Percentiles rank a stretch among this genome's conserved stretches.
Conservation (phyloP, 345 rosid species). For the Brassica carinata region DNA sequence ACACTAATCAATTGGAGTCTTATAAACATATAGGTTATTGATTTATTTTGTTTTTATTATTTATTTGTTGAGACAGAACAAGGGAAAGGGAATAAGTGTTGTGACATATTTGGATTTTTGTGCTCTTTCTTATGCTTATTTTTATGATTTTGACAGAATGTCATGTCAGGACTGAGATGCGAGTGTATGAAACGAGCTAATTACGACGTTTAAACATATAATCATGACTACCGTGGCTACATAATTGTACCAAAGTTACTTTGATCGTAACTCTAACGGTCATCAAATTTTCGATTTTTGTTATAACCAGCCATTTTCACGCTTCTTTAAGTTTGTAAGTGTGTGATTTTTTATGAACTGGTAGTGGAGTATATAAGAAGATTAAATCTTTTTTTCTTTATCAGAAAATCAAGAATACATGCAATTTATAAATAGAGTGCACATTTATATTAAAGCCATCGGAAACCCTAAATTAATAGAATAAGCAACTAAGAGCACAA, state of each 20-base stretch:
- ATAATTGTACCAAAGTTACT: constrained; percentile 3
- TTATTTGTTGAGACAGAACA: constrained; percentile 38
- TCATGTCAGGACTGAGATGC: constrained; percentile 56
- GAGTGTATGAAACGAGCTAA: constrained; percentile 51
- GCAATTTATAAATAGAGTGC: neutral
- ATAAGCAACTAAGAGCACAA: neutral
- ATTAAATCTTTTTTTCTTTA: neutral
- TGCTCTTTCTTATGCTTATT: constrained; percentile 40
- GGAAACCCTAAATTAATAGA: neutral
- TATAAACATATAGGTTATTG: constrained; percentile 15
- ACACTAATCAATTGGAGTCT: constrained; percentile 52
- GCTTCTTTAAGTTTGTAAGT: neutral
- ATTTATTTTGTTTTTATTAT: neutral
- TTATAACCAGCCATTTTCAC: too few species aligned
- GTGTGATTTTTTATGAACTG: neutral
- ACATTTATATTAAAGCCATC: neutral
- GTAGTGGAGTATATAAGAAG: neutral
- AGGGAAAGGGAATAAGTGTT: constrained; percentile 75
- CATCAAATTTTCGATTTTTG: neutral
- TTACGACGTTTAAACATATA: constrained; percentile 26
- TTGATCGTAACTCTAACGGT: neutral
- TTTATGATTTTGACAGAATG: constrained; percentile 55
- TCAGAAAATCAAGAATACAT: neutral
- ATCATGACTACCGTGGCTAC: neutral
- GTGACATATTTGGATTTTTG: constrained; percentile 58